phyloP scores from a whole-genome alignment of 306 rosid genomes.

The Ceratonia siliqua region DNA sequence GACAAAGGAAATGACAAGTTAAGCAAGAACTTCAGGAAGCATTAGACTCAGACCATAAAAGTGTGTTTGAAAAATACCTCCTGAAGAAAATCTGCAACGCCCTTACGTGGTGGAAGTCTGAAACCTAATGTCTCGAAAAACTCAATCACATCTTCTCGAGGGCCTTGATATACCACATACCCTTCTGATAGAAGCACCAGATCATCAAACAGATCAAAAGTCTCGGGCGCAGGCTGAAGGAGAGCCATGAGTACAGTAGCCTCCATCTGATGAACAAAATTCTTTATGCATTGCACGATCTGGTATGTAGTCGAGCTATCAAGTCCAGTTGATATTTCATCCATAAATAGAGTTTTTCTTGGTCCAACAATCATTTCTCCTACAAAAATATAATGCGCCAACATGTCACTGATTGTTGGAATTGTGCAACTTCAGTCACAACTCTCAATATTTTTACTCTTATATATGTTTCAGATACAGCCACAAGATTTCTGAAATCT shows the following conservation, averaged over 20 bases:
- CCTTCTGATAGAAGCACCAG: conserved; percentile 79
- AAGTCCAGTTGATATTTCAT: conserved; percentile 93
- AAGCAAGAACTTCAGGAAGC: conserved; percentile 11
- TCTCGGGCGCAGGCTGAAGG: conserved; percentile 96
- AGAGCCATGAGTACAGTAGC: conserved; percentile 91
- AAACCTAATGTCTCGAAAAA: conserved; percentile 83
- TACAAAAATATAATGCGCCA: conserved; percentile 31
- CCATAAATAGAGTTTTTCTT: conserved; percentile 86
- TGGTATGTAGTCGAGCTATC: conserved; percentile 93
- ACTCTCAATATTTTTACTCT: conserved; percentile 18
- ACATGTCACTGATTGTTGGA: conserved; percentile 31
- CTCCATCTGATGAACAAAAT: conserved; percentile 89
- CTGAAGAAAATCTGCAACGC: conserved; percentile 89
- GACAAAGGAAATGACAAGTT: conserved; percentile 25
- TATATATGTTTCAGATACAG: conserved; percentile 8
- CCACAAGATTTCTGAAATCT: neutral
- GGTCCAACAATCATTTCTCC: conserved; percentile 95
- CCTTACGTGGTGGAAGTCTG: conserved; percentile 79
- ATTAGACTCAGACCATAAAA: conserved; percentile 15
- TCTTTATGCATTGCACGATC: conserved; percentile 76
- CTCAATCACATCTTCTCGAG: conserved; percentile 68
- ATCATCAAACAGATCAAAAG: conserved; percentile 87
- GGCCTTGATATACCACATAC: conserved; percentile 74
- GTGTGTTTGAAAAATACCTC: conserved; percentile 54
- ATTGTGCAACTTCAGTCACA: conserved; percentile 8